These are phyloP conservation scores for Besnoitia besnoiti DNA, from an alignment of 169 alveolate genomes.

Conservation along the genomic window DNA sequence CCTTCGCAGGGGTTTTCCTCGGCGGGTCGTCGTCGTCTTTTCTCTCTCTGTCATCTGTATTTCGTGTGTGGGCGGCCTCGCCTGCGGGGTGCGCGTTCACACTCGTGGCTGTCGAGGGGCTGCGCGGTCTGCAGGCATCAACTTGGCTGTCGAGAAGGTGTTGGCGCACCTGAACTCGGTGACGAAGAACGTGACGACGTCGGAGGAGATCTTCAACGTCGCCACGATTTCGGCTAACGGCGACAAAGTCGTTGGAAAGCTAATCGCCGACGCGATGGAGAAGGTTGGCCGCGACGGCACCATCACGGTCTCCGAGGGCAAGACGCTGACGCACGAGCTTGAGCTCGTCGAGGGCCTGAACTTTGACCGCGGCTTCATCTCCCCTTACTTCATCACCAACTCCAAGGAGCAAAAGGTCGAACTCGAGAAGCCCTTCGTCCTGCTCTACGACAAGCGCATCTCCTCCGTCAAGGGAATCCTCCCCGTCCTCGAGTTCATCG, in stretches of 20 bases:
- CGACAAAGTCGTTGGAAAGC: slow-evolving; percentile 94
- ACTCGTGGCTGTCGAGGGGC: neutral
- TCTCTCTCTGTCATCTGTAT: neutral
- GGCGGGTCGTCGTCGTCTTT: too few relatives aligned
- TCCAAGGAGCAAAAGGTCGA: slow-evolving; percentile 92
- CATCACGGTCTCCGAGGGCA: slow-evolving; percentile 97
- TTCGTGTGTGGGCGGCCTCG: neutral
- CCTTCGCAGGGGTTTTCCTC: too few relatives aligned
- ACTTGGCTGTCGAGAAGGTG: slow-evolving; percentile 87
- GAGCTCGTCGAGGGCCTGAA: slow-evolving; percentile 99
- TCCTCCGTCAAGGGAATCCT: slow-evolving; percentile 92
- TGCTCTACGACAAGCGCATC: slow-evolving; percentile 95
- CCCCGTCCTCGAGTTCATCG: slow-evolving; percentile 95
- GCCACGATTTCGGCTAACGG: slow-evolving; percentile 99
- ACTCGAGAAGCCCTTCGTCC: slow-evolving; percentile 95
- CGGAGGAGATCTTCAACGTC: slow-evolving; percentile 86
- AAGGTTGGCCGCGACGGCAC: slow-evolving; percentile 98
- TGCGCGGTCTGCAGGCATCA: slow-evolving; percentile 82
- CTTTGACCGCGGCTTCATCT: slow-evolving; percentile 97
- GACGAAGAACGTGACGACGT: slow-evolving; percentile 86
- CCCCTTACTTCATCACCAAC: slow-evolving; percentile 98
- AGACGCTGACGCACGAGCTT: slow-evolving; percentile 96
- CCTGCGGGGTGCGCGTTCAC: neutral
- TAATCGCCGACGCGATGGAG: slow-evolving; percentile 97
- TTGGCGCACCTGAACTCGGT: slow-evolving; percentile 81